Base-by-base conservation (phyloP, 2,329 filamentous ascomycete genomes). In the Apiospora marii region DNA sequence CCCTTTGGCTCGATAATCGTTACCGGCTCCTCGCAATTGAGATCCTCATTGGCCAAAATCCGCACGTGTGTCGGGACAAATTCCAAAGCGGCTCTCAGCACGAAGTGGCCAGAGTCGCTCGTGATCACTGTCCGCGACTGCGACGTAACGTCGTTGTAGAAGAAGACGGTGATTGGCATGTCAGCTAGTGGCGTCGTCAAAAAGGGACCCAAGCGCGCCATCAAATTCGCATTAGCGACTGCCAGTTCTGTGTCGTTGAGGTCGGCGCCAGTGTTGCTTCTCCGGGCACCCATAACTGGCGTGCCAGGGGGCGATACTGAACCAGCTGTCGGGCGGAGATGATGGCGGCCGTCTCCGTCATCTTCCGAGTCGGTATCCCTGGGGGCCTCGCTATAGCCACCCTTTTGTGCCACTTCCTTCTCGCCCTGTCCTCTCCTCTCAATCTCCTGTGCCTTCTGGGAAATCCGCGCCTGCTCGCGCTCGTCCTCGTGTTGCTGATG, bases 51-150 rank as follows among this genome's bases (percentile, higher is more conserved):
- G 7, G 94, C 96, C 24, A 99, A 84, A 1, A 99, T 93, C 61
- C 95, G 89, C 34, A 98, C 91, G 80, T 98, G 92, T 0, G 95
- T 98, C 0, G 96, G 97, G 1, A 98, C 86, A 79, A 99, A 99
- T 41, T 96, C 93, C 46, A 99, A 86, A 0, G 94, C 90, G 8
- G 93, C 94, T 16, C 95, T 90, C 43, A 95, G 86, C 53, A 86
- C 89, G 78, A 99, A 99, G 82, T 99, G 96, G 0, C 96, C 96
- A 0, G 94, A 91, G 44, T 96, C 93, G 78, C 98, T 93, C 0
- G 97, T 99, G 74, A 90, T 88, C 4, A 98, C 90, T 0, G 94
- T 98, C 70, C 93, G 90, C 41, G 96, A 97, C 77, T 95, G 92
- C 0, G 96, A 98, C 69, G 91, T 88, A 3, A 88, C 84, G 19